Percentiles rank a stretch among this genome's conserved stretches.
Conservation (phyloP, 768 basidiomycete genomes). For the Mycena venus region DNA sequence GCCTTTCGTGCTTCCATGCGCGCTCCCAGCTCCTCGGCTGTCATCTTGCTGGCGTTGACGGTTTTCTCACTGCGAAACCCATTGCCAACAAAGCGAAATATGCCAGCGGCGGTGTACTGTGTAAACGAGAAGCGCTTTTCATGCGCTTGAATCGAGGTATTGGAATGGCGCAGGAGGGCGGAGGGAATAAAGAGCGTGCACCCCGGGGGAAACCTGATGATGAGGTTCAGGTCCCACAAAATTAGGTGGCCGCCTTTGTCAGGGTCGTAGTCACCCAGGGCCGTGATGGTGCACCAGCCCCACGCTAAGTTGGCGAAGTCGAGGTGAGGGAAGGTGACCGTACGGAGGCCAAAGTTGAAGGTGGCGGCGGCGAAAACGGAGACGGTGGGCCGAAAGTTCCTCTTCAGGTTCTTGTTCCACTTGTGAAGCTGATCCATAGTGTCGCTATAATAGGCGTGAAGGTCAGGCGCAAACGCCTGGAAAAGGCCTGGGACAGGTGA, state of each 20-base stretch:
- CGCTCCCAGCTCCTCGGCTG: not conserved
- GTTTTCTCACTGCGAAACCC: not conserved
- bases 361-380: conserved; percentile 39
- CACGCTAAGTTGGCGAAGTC: conserved; percentile 42
- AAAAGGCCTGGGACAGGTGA: not conserved
- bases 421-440: not conserved
- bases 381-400: not conserved
- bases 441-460: not conserved
- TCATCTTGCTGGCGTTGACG: not conserved
- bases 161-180: conserved; percentile 28
- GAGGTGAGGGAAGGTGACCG: conserved; percentile 33
- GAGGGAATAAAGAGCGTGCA: conserved; percentile 40
- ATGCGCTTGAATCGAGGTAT: not conserved
- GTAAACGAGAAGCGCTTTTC: conserved; percentile 32
- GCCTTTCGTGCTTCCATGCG: not conserved
- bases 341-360: conserved; percentile 45
- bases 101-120: conserved; percentile 18
- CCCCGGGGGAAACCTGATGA: conserved; percentile 29
- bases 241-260: conserved; percentile 41
- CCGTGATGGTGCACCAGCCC: conserved; percentile 44
- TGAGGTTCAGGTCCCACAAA: conserved; percentile 35
- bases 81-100: not conserved
- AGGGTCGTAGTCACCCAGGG: conserved; percentile 40
- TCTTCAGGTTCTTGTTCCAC: not conserved
- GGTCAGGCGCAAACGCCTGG: not conserved